phyloP scores from a whole-genome alignment of 2,329 filamentous ascomycete genomes.

The Cladophialophora psammophila region DNA sequence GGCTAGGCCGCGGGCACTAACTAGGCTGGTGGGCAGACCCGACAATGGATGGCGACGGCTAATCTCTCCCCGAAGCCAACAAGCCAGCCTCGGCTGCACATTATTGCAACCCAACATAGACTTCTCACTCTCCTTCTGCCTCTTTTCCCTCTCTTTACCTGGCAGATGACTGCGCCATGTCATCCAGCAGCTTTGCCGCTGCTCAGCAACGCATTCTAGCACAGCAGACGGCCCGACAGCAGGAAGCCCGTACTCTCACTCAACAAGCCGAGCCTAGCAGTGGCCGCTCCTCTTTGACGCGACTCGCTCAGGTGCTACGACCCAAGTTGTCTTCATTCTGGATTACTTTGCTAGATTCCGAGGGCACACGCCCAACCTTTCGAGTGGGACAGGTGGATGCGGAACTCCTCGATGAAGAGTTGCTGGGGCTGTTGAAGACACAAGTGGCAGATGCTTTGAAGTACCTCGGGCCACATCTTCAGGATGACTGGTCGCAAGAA shows the following conservation, averaged over 20 bases:
- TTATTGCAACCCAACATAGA: not conserved
- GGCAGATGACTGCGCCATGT: conserved; percentile 52
- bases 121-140: not conserved
- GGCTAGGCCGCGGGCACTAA: not conserved
- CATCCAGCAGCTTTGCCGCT: conserved; percentile 77
- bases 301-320: conserved; percentile 69
- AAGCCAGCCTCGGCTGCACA: conserved; percentile 16
- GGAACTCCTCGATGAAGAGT: conserved; percentile 91
- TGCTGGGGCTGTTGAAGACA: conserved; percentile 81
- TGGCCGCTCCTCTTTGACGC: conserved; percentile 62
- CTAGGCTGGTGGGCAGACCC: too few species aligned
- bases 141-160: not conserved
- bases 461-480: conserved; percentile 78
- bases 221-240: conserved; percentile 78
- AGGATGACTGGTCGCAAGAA: conserved; percentile 87
- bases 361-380: conserved; percentile 84
- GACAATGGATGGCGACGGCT: not conserved
- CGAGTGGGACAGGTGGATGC: conserved; percentile 96
- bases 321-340: conserved; percentile 60
- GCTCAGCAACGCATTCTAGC: conserved; percentile 86
- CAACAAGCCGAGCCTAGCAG: conserved; percentile 54
- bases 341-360: conserved; percentile 74
- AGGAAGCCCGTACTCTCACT: conserved; percentile 58
- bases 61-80: conserved; percentile 11
- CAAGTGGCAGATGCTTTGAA: conserved; percentile 89